Base-by-base conservation (phyloP, 1,139 yeast genomes). In the Geotrichum bryndzae region DNA sequence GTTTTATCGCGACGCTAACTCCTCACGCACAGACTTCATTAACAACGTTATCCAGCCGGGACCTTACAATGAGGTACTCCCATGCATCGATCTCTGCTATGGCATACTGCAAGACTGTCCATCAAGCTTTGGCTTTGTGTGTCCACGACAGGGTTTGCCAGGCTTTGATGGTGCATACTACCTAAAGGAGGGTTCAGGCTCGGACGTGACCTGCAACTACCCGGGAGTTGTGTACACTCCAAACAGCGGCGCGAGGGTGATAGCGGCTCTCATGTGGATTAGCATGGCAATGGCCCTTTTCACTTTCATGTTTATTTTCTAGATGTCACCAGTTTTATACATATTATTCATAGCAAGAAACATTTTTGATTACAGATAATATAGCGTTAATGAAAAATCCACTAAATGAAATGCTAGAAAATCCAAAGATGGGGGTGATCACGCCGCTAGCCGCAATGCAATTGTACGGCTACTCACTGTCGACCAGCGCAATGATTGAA, bases 71-170 rank as follows among this genome's bases (percentile, higher is more conserved):
- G 99, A 94, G 73, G 80, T 94, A 1, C 74, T 90, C 61, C 99
- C 99, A 0, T 94, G 99, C 72, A 81, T 87, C 56, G 87, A 88
- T 68, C 82, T 88, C 63, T 94, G 98, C 73, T 79, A 89, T 64
- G 82, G 85, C 2, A 83, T 94, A 11, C 95, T 87, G 2, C 80
- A 91, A 62, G 88, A 88, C 72, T 94, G 99, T 73, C 97, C 97
- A 0, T 77, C 92, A 0, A 84, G 77, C 48, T 84, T 94, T 68
- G 84, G 84, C 0, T 91, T 94, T 72, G 68, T 72, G 41, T 94
- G 98, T 69, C 98, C 68, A 71, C 67, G 35, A 51, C 52, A 29
- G 64, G 65, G 15, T 50, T 53, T 54, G 11, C 61, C 62, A 13
- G 64, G 64, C 29, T 62, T 62, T 57, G 35, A 53, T 5, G 63